A percentile compares a stretch with the other conserved stretches of the same genome.
Conservation (phyloP, 2,329 filamentous ascomycete species). For the Microsporum ferrugineum region DNA sequence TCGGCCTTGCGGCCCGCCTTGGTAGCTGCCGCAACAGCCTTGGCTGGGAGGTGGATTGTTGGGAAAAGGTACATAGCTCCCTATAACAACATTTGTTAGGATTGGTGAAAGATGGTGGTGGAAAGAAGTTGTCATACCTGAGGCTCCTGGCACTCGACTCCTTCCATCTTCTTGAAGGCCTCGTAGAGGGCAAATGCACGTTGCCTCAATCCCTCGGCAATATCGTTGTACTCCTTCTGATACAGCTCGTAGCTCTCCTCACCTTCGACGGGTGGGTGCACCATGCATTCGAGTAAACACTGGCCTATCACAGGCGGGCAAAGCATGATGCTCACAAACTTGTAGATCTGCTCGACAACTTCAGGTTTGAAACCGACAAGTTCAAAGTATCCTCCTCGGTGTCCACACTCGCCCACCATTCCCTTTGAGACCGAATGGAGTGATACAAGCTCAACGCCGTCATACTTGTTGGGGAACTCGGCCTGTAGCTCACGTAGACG, state of each 20-base stretch:
- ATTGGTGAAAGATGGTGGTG: background rate
- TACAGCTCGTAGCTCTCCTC: conserved; percentile 78
- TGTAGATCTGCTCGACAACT: conserved; percentile 92
- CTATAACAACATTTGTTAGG: conserved; percentile 32
- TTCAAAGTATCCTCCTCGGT: conserved; percentile 96
- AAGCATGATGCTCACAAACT: conserved; percentile 93
- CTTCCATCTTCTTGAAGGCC: conserved; percentile 90
- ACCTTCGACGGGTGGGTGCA: conserved; percentile 78
- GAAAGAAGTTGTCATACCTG: conserved; percentile 38
- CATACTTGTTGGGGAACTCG: conserved; percentile 61
- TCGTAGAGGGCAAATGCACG: conserved; percentile 78
- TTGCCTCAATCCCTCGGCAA: conserved; percentile 64
- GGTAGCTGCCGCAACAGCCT: conserved; percentile 64
- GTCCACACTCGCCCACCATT: conserved; percentile 97
- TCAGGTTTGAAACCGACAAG: conserved; percentile 75
- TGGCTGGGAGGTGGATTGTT: conserved; percentile 66
- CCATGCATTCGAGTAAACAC: conserved; percentile 94
- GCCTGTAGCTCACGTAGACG: conserved; percentile 69
- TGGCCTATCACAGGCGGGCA: conserved; percentile 93
- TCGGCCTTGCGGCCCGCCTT: conserved; percentile 65
- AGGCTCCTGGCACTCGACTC: conserved; percentile 77
- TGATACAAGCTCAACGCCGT: conserved; percentile 76
- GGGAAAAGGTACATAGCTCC: conserved; percentile 99
- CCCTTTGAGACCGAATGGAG: conserved; percentile 93
- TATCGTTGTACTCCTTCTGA: conserved; percentile 69